Conservation (phyloP, 1,284 basidiomycete genomes). For the Trametes pubescens region DNA sequence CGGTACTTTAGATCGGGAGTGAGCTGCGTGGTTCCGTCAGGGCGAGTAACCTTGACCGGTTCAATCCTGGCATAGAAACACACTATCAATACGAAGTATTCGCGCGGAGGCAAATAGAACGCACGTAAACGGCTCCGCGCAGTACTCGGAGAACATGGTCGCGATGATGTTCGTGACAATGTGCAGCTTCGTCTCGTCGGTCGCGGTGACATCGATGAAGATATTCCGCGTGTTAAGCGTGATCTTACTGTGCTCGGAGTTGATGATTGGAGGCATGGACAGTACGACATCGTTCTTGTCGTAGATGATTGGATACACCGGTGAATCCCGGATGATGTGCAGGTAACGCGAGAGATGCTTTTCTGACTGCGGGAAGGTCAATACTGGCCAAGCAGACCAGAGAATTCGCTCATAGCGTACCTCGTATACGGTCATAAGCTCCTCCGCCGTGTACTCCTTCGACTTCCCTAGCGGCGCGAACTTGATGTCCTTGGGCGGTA, state of each 20-base stretch:
- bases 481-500: constrained; percentile 88
- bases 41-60: constrained; percentile 84
- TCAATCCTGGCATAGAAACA: constrained; percentile 71
- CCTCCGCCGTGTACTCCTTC: constrained; percentile 78
- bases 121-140: constrained; percentile 89
- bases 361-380: constrained; percentile 69
- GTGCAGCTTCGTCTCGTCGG: constrained; percentile 96
- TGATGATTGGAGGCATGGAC: constrained; percentile 99
- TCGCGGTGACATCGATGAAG: constrained; percentile 97
- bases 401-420: constrained; percentile 49
- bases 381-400: background rate
- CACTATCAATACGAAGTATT: background rate
- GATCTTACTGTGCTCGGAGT: constrained; percentile 98
- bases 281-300: constrained; percentile 88
- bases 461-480: constrained; percentile 88
- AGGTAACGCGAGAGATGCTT: constrained; percentile 92
- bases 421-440: constrained; percentile 92
- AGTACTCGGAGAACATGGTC: constrained; percentile 99
- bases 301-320: constrained; percentile 98
- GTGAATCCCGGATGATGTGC: constrained; percentile 92
- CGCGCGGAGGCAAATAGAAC: constrained; percentile 39
- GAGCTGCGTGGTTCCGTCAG: constrained; percentile 80
- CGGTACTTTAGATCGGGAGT: constrained; percentile 85
- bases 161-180: constrained; percentile 95
- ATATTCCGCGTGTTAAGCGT: constrained; percentile 93